Evolutionary conservation across 2,329 filamentous ascomycete species (phyloP), one percentile per base, ranked within the genome.

Genomic region (Aspergillus luchuensis): DNA sequence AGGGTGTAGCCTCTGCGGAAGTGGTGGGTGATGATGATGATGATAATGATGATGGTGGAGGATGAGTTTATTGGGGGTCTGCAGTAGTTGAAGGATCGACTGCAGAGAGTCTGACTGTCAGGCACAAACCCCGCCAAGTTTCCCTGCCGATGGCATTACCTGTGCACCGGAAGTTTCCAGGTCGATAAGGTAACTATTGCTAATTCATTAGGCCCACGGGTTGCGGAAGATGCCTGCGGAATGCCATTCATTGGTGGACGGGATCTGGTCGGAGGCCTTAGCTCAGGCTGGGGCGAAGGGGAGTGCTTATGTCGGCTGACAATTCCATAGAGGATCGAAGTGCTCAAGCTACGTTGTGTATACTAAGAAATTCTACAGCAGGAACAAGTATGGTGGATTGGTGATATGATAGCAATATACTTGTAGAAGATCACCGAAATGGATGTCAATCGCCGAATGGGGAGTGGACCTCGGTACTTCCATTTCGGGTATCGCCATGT

Each of bases 51-150:
- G 23, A 41, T 53, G 38, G 17, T 21, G 30, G 38, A n/a, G 51
- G 30, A 41, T 38, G 15, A 15, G 23, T 15, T n/a, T 8, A 25
- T n/a, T 19, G 52, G 41, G 33, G 23, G 43, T 10, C 5, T 10
- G 23, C 36, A 19, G 36, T 25, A 43, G 10, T 19, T 55, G 17
- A 28, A 30, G 53, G 19, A 30, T 28, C 21, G 43, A 45, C 11
- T 47, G 53, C 25, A 23, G 53, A 25, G n/a, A 30, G 25, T 21
- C 33, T 23, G 19, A n/a, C 38, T 33, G 39, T 56, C 53, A 56
- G 53, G 38, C 38, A 54, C 38, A 41, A 54, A 54, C 53, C 53
- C 53, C 53, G 39, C 53, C 15, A 13, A 17, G 11, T 23, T 13
- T n/a, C 23, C 23, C 25, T 6, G 25, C 4, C 10, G 33, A 19